These are phyloP conservation scores for Beauveria sp. DNA, from an alignment of 2,329 filamentous ascomycete species.

Conservation along the genomic window DNA sequence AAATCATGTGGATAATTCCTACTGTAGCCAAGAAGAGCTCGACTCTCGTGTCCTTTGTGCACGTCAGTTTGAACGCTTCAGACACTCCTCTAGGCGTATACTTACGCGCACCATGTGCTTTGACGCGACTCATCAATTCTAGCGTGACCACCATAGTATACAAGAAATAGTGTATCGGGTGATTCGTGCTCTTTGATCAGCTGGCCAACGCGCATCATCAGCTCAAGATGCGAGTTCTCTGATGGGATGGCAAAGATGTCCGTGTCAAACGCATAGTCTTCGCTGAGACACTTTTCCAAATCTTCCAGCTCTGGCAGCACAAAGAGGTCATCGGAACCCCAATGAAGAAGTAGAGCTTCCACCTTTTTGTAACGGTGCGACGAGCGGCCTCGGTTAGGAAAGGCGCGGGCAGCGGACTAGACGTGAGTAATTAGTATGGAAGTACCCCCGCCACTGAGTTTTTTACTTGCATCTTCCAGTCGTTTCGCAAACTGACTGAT, in stretches of 20 bases:
- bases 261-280: constrained; percentile 49
- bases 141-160: constrained; percentile 55
- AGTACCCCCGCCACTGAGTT: neutral
- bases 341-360: constrained; percentile 47
- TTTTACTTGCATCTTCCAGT: constrained; percentile 43
- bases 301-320: constrained; percentile 51
- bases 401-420: constrained; percentile 47
- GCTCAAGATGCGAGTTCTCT: constrained; percentile 49
- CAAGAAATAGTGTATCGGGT: constrained; percentile 46
- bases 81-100: constrained; percentile 13
- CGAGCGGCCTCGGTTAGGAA: constrained; percentile 46
- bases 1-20: constrained; percentile 15
- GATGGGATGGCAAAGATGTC: constrained; percentile 52
- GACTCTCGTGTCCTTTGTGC: constrained; percentile 37
- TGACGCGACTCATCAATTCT: constrained; percentile 52
- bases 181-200: constrained; percentile 51
- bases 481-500: constrained; percentile 46
- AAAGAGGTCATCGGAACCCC: constrained; percentile 51
- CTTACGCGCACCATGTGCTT: constrained; percentile 53
- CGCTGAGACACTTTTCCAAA: constrained; percentile 44
- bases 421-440: neutral
- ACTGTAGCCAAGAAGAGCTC: constrained; percentile 49
- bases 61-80: constrained; percentile 10
- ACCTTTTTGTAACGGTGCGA: constrained; percentile 50
- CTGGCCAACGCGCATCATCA: constrained; percentile 49